A percentile compares a stretch with the other conserved stretches of the same genome.
These are phyloP conservation scores for Talaromyces proteolyticus DNA, from an alignment of 495 filamentous ascomycete species.

Conservation along the genomic window DNA sequence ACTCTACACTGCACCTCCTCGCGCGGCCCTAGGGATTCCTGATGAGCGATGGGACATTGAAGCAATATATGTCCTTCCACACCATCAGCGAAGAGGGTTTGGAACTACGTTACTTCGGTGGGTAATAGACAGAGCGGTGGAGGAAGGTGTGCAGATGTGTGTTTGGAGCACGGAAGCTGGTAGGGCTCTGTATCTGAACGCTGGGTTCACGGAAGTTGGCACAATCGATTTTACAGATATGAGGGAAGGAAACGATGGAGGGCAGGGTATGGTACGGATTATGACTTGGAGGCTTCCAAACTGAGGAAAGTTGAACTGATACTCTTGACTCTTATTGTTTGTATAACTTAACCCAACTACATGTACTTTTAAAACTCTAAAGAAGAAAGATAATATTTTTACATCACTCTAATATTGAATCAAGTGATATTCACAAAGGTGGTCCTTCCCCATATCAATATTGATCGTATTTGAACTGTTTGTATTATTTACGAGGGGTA, in stretches of 20 bases:
- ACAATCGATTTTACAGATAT: constrained; percentile 2
- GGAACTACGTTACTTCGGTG: not conserved
- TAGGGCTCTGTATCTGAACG: not conserved
- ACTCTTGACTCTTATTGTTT: not conserved
- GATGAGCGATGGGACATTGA: constrained; percentile 5
- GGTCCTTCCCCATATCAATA: too few relatives aligned
- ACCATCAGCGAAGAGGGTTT: not conserved
- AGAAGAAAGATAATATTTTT: too few relatives aligned
- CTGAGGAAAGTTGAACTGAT: not conserved
- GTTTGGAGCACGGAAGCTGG: constrained; percentile 4
- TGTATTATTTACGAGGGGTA: too few relatives aligned
- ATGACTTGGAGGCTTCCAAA: constrained; percentile 2
- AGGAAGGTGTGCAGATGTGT: constrained; percentile 3
- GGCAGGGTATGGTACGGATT: not conserved
- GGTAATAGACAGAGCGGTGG: not conserved
- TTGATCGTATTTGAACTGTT: too few relatives aligned
- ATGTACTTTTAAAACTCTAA: too few relatives aligned
- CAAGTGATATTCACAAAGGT: too few relatives aligned
- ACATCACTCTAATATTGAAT: too few relatives aligned
- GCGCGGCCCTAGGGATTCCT: not conserved
- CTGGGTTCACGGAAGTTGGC: not conserved
- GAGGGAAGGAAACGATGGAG: not conserved
- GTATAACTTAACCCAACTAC: too few relatives aligned
- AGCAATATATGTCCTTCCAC: constrained; percentile 1
- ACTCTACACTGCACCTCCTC: not conserved